These are phyloP conservation scores for Penicillium italicum DNA, from an alignment of 2,329 filamentous ascomycete genomes.

Conservation along the genomic window DNA sequence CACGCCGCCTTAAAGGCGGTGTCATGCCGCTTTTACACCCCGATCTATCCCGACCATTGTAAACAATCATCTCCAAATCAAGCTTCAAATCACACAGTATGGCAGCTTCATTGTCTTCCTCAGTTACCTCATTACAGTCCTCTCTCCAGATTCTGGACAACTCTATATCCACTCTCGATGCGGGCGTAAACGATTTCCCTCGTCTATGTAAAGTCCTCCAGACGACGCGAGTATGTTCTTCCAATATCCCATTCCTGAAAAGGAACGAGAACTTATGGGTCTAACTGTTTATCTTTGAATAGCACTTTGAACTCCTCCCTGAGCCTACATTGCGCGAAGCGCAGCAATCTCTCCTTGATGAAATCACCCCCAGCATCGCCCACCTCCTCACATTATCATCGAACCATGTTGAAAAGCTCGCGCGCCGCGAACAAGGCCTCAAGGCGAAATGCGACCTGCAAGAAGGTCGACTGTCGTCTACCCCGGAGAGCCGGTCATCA, in stretches of 20 bases:
- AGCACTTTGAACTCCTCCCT: slow-evolving; percentile 92
- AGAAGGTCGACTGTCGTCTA: slow-evolving; percentile 62
- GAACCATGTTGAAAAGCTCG: slow-evolving; percentile 75
- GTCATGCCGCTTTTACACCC: slow-evolving; percentile 31
- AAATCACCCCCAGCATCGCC: slow-evolving; percentile 82
- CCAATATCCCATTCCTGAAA: not conserved
- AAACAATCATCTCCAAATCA: slow-evolving; percentile 24
- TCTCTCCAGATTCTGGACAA: slow-evolving; percentile 61
- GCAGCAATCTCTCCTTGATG: slow-evolving; percentile 77
- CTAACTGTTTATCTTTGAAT: slow-evolving; percentile 1
- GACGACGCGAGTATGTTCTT: slow-evolving; percentile 53
- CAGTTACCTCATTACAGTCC: slow-evolving; percentile 58
- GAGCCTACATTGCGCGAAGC: slow-evolving; percentile 77
- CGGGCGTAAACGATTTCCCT: slow-evolving; percentile 61
- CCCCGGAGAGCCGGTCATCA: slow-evolving; percentile 32
- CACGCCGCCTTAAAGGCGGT: slow-evolving; percentile 25
- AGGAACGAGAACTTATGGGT: not conserved
- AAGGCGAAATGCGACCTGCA: slow-evolving; percentile 80
- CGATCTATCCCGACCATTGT: slow-evolving; percentile 23
- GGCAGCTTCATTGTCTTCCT: slow-evolving; percentile 53
- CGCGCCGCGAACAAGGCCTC: slow-evolving; percentile 75
- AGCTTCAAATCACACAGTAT: slow-evolving; percentile 22
- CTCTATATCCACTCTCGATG: slow-evolving; percentile 60
- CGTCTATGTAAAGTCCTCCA: slow-evolving; percentile 61
- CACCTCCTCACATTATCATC: slow-evolving; percentile 77